Evolutionary conservation across 2,329 filamentous ascomycete species (phyloP).

Genomic region (Phaeoacremonium minimum): DNA sequence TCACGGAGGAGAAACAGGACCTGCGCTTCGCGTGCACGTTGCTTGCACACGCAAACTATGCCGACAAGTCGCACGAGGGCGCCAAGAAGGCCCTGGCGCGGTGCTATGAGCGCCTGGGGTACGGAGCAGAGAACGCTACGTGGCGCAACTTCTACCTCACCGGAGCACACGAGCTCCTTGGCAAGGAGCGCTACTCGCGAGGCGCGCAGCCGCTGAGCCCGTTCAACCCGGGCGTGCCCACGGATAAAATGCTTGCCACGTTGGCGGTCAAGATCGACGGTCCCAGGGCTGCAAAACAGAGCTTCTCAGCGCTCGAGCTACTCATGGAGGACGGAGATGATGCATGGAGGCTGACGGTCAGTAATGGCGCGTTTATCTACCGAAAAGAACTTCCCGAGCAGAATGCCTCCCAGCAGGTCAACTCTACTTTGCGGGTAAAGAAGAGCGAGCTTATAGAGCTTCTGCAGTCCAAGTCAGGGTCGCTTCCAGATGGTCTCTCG

Average conservation of each 20-base stretch:
- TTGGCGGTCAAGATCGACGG: conserved; percentile 4
- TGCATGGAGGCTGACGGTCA: conserved; percentile 2
- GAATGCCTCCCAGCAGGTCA: too few relatives aligned
- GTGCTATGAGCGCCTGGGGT: conserved; percentile 27
- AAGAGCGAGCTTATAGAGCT: too few relatives aligned
- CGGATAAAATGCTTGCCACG: conserved; percentile 2
- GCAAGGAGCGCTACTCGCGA: neutral
- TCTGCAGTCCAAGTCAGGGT: too few relatives aligned
- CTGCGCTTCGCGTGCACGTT: conserved; percentile 32
- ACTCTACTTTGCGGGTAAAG: too few relatives aligned
- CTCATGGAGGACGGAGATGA: neutral
- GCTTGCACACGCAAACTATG: conserved; percentile 26
- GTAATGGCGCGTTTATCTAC: conserved; percentile 5
- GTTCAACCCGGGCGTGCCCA: neutral
- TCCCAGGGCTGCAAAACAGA: neutral
- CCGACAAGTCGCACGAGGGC: conserved; percentile 14
- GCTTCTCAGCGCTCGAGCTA: conserved; percentile 1
- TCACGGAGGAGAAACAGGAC: conserved; percentile 22
- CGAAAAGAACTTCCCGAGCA: too few relatives aligned
- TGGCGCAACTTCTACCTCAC: conserved; percentile 35
- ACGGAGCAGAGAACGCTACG: conserved; percentile 30
- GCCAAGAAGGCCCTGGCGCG: conserved; percentile 19
- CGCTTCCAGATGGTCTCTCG: too few relatives aligned
- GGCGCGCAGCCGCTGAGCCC: neutral
- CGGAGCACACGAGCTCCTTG: conserved; percentile 19